Evolutionary conservation across 2,329 filamentous ascomycete genomes (phyloP).

Genomic region (Fusarium keratoplasticum): DNA sequence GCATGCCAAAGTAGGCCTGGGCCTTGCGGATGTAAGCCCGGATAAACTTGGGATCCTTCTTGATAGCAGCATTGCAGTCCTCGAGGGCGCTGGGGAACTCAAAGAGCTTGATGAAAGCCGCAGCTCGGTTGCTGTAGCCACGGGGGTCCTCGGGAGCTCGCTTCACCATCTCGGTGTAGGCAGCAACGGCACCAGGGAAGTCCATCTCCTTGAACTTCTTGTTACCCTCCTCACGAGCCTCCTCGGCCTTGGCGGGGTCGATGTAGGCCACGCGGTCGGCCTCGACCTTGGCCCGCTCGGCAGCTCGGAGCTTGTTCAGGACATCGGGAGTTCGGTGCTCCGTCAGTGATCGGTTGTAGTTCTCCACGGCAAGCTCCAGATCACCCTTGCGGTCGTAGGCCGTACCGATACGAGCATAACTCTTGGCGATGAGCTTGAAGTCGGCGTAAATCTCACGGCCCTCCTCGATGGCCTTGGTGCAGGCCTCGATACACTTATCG

Average conservation of each 20-base stretch:
- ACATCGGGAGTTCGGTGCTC: constrained; percentile 97
- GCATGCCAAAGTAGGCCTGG: constrained; percentile 96
- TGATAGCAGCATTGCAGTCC: constrained; percentile 92
- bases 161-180: constrained; percentile 97
- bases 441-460: constrained; percentile 91
- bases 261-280: constrained; percentile 83
- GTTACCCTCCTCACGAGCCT: constrained; percentile 94
- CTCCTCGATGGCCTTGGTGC: constrained; percentile 89
- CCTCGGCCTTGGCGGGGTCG: constrained; percentile 91
- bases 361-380: constrained; percentile 81
- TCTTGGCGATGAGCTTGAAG: constrained; percentile 98
- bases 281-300: constrained; percentile 87
- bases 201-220: constrained; percentile 97
- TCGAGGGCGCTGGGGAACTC: constrained; percentile 93
- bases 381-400: constrained; percentile 93
- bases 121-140: constrained; percentile 96
- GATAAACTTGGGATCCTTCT: constrained; percentile 92
- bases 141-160: constrained; percentile 91
- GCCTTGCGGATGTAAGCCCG: constrained; percentile 97
- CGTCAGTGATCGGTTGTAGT: constrained; percentile 93
- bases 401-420: constrained; percentile 95
- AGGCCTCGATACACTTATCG: constrained; percentile 85
- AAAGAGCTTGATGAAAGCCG: constrained; percentile 95
- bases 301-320: constrained; percentile 88
- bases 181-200: constrained; percentile 93